Evolutionary conservation across 805 yeast genomes (phyloP).

Genomic region (Saturnispora diversa): DNA sequence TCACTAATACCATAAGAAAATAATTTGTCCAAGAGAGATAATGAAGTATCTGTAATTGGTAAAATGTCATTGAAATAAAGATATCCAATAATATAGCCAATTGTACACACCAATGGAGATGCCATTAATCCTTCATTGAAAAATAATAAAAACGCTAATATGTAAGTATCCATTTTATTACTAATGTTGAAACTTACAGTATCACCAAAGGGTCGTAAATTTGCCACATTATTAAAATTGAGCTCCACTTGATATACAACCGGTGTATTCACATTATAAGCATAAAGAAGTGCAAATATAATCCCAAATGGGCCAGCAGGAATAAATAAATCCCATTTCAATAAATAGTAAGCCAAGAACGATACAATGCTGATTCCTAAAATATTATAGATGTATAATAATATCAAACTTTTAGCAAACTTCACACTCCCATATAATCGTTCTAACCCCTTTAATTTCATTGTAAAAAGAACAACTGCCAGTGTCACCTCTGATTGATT

Average conservation of each 20-base stretch:
- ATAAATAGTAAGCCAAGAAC: conserved; percentile 26
- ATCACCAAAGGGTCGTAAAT: conserved; percentile 26
- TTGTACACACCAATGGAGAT: conserved; percentile 32
- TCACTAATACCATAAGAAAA: too few species aligned
- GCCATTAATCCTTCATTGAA: conserved; percentile 36
- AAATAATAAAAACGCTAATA: conserved; percentile 11
- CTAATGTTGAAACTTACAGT: conserved; percentile 15
- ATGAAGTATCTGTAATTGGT: conserved; percentile 33
- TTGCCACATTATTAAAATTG: conserved; percentile 24
- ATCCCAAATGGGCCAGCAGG: conserved; percentile 39
- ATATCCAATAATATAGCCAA: conserved; percentile 39
- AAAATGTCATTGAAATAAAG: conserved; percentile 36
- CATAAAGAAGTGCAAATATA: conserved; percentile 32
- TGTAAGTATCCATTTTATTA: conserved; percentile 14
- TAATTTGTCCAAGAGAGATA: conserved; percentile 16
- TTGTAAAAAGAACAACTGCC: conserved; percentile 37
- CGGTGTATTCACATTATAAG: conserved; percentile 35
- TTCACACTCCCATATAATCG: conserved; percentile 49
- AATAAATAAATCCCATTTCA: conserved; percentile 36
- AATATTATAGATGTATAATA: conserved; percentile 43
- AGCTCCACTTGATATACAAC: conserved; percentile 33
- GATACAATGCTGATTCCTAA: conserved; percentile 29
- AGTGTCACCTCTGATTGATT: conserved; percentile 53
- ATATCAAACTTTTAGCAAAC: conserved; percentile 38
- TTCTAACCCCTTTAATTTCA: conserved; percentile 49